Evolutionary conservation across 169 alveolate genomes (phyloP), one percentile per base, ranked within the genome.

Genomic region (Neospora caninum): DNA sequence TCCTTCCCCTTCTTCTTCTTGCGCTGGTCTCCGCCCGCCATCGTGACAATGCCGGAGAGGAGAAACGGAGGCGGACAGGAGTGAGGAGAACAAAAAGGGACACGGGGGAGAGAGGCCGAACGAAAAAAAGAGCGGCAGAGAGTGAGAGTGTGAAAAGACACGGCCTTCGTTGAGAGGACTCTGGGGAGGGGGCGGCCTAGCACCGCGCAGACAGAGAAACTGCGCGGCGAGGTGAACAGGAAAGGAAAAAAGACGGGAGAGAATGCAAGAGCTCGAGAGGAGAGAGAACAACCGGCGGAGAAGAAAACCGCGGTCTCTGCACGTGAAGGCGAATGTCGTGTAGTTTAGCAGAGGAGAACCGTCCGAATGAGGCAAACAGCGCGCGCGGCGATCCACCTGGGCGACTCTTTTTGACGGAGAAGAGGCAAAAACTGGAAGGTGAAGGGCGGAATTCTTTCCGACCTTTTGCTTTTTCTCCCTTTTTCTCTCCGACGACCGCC

Each of bases 1-100:
- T 97, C 98, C 94, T 93, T 93, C 70, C 95, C 95, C 69, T 69
- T 87, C 84, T 93, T 93, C 93, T 67, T 88, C 43, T 64, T 89
- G 34, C 42, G 45, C 43, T 91, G 43, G 18, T 42, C 53, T 0
- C 88, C 87, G 42, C 54, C 58, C 88, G 38, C 31, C 54, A 10
- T 45, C 49, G 6, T 25, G 38, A 49, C n/a, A 4, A 2, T 49
- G 34, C 0, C 82, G 58, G 34, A 38, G 22, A 38, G 22, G 31
- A 54, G 53, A 25, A 16, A 31, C 22, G 49, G 64, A 67, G n/a
- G 38, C 27, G 38, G 45, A 73, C 29, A 27, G n/a, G 31, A 43
- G 73, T 22, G 80, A 39, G 53, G 42, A 45, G 34, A 53, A 38
- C 29, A 49, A 86, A 69, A 86, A 86, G 42, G 38, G 73, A 45